Conservation (phyloP, 1,284 basidiomycete genomes). For the Neolentinus lepideus region DNA sequence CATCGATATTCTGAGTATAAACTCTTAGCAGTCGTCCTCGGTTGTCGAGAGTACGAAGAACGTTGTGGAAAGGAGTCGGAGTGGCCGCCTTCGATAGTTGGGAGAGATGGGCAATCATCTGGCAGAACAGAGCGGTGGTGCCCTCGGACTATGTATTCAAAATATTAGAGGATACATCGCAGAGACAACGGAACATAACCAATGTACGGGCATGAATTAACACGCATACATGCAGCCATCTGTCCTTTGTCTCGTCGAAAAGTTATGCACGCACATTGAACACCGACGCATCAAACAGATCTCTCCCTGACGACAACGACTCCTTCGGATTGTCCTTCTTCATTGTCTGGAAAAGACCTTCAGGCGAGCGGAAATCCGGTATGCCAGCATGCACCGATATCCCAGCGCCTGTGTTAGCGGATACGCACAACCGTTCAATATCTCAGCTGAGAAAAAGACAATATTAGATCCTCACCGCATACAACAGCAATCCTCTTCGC, state of each 20-base stretch:
- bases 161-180: not conserved
- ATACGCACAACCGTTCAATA: not conserved
- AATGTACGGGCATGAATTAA: not conserved
- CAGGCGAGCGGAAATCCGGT: conserved; percentile 85
- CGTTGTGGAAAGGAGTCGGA: conserved; percentile 80
- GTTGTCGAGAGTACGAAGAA: conserved; percentile 72
- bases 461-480: conserved; percentile 50
- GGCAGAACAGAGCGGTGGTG: conserved; percentile 76
- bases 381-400: conserved; percentile 89
- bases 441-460: no score
- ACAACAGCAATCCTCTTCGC: conserved; percentile 82
- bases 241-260: not conserved
- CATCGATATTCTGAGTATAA: conserved; percentile 95
- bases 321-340: conserved; percentile 77
- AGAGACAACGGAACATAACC: not conserved
- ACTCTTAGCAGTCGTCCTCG: conserved; percentile 78
- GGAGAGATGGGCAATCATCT: conserved; percentile 83
- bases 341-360: conserved; percentile 75
- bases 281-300: conserved; percentile 87
- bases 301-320: conserved; percentile 71
- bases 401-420: conserved; percentile 82
- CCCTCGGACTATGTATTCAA: conserved; percentile 50
- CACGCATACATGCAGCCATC: not conserved
- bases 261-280: conserved; percentile 61
- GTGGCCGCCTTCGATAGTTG: conserved; percentile 64